A percentile compares a stretch with the other conserved stretches of the same genome.
These are phyloP conservation scores for Pisolithus tinctorius DNA, from an alignment of 768 basidiomycete genomes.

Conservation along the genomic window DNA sequence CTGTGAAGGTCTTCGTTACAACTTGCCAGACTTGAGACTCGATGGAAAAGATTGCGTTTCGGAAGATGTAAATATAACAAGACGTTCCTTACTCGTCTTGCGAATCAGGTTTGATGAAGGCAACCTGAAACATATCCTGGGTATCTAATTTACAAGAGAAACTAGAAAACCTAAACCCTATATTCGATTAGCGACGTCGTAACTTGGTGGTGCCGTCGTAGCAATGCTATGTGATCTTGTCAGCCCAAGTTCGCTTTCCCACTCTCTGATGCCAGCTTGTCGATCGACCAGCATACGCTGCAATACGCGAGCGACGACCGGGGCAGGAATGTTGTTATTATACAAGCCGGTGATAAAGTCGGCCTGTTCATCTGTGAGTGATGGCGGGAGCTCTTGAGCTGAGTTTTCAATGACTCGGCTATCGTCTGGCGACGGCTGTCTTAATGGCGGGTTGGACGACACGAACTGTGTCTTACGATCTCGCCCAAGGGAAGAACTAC, in stretches of 20 bases:
- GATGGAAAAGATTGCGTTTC: no score
- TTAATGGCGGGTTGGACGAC: slow-evolving; percentile 1
- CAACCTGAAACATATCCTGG: not conserved
- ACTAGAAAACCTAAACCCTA: not conserved
- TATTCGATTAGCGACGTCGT: not conserved
- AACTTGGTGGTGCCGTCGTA: slow-evolving; percentile 4
- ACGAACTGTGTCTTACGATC: slow-evolving; percentile 2
- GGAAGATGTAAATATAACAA: no score
- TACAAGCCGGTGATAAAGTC: slow-evolving; percentile 18
- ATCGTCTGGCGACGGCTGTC: not conserved
- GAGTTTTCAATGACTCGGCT: not conserved
- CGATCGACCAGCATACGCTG: slow-evolving; percentile 18
- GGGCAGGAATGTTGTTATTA: slow-evolving; percentile 16
- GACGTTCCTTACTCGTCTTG: not conserved
- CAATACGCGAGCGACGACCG: slow-evolving; percentile 18
- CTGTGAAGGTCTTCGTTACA: no score
- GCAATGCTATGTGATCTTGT: slow-evolving; percentile 12
- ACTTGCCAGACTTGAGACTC: no score
- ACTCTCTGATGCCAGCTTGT: slow-evolving; percentile 12
- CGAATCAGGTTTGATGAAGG: not conserved
- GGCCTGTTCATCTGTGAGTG: slow-evolving; percentile 19
- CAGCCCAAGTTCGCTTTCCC: slow-evolving; percentile 16
- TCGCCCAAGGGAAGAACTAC: not conserved
- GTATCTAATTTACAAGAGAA: not conserved
- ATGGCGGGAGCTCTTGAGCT: slow-evolving; percentile 4